Conservation (phyloP, 352 stramenopile genomes). For the Saprolegnia diclina region DNA sequence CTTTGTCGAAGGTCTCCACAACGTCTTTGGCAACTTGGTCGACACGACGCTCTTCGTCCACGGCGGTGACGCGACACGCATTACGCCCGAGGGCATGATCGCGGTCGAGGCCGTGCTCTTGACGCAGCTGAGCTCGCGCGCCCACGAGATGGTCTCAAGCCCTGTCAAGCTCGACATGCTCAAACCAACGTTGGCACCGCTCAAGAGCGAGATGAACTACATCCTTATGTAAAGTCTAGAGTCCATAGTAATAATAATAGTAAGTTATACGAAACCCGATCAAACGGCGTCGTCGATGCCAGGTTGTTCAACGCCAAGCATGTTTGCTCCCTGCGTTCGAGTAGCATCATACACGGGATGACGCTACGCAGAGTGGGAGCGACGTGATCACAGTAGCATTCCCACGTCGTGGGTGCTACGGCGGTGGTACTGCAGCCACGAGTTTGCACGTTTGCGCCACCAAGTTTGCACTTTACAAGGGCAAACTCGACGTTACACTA, state of each 20-base stretch:
- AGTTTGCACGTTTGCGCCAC: no score
- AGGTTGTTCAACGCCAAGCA: no score
- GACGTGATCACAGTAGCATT: no score
- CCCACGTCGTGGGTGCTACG: no score
- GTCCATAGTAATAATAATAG: no score
- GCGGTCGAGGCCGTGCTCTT: neutral
- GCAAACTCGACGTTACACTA: no score
- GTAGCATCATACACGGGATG: no score
- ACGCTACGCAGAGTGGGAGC: no score
- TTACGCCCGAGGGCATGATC: neutral
- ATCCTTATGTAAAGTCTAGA: constrained; percentile 10
- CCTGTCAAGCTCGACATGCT: constrained; percentile 3
- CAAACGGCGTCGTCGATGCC: neutral
- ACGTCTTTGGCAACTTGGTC: neutral
- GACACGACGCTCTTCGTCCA: neutral
- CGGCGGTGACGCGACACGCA: neutral
- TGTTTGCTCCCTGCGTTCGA: no score
- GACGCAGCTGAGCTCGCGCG: neutral
- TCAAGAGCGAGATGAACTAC: constrained; percentile 5
- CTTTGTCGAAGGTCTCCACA: constrained; percentile 5
- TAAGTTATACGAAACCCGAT: neutral
- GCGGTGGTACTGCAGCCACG: no score
- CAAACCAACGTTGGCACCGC: neutral
- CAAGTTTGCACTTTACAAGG: no score
- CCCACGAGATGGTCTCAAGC: neutral